Evolutionary conservation across 2,329 filamentous ascomycete species (phyloP).

Genomic region (Botryotinia calthae): DNA sequence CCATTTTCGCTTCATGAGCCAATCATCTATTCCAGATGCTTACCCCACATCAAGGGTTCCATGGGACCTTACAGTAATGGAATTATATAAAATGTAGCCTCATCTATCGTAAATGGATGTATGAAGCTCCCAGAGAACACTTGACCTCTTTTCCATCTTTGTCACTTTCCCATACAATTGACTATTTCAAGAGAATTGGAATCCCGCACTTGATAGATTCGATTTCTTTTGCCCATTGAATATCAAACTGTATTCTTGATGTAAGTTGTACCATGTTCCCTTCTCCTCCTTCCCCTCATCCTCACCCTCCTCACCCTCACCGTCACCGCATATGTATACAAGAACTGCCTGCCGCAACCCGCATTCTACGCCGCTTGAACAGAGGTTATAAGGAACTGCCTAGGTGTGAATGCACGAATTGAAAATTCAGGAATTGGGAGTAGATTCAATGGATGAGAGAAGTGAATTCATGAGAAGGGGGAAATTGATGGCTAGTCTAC

Average conservation of each 20-base stretch:
- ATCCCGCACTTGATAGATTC: background rate
- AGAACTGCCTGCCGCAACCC: conserved; percentile 18
- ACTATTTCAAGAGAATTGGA: background rate
- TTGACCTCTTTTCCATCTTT: conserved; percentile 13
- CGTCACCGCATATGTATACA: conserved; percentile 3
- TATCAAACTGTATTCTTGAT: background rate
- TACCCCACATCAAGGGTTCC: conserved; percentile 12
- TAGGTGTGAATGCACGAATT: background rate
- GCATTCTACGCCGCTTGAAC: background rate
- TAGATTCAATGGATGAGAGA: background rate
- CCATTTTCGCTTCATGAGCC: conserved; percentile 10
- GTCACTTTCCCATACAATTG: background rate
- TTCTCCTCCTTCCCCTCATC: background rate
- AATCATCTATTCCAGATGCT: background rate
- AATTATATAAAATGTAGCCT: conserved; percentile 17
- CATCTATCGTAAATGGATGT: background rate
- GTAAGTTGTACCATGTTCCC: conserved; percentile 15
- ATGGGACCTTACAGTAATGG: conserved; percentile 9
- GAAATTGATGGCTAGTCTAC: background rate
- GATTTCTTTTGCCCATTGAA: background rate
- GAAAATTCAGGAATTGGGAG: background rate
- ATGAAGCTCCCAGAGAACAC: conserved; percentile 14
- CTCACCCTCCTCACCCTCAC: background rate
- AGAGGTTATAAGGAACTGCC: background rate
- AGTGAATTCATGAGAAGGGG: background rate